Evolutionary conservation across 169 alveolate genomes (phyloP).

Genomic region (Cryptosporidium parvum): DNA sequence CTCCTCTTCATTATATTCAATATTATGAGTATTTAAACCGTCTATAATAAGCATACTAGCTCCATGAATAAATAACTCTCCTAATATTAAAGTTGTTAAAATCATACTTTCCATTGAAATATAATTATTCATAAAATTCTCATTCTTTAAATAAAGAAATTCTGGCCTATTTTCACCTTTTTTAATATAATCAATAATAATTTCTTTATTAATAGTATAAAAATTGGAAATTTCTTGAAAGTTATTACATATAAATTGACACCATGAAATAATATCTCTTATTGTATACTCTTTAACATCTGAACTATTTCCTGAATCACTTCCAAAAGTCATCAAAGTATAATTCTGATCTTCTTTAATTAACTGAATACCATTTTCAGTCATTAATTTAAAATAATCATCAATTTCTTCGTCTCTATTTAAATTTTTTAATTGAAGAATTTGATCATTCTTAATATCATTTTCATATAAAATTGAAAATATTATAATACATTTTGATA

Average conservation of each 20-base stretch:
- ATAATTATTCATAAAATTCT: not conserved
- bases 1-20: not conserved
- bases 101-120: not conserved
- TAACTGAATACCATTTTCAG: not conserved
- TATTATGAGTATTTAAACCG: not conserved
- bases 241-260: conserved; percentile 42
- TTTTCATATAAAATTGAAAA: conserved; percentile 46
- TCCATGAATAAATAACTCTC: conserved; percentile 43
- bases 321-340: not conserved
- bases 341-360: not conserved
- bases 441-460: conserved; percentile 18
- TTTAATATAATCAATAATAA: not conserved
- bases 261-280: conserved; percentile 59
- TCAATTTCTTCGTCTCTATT: not conserved
- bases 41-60: conserved; percentile 46
- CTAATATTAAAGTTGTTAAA: not conserved
- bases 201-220: not conserved
- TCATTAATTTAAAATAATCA: conserved; percentile 7
- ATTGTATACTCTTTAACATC: conserved; percentile 35
- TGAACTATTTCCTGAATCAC: not conserved
- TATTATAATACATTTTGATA: conserved; percentile 21
- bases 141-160: not conserved
- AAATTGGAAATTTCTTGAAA: conserved; percentile 1
- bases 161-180: not conserved
- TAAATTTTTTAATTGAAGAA: not conserved